These are phyloP conservation scores for Entomortierella chlamydospora DNA, from an alignment of 192 early-diverging fungal species.

Conservation along the genomic window DNA sequence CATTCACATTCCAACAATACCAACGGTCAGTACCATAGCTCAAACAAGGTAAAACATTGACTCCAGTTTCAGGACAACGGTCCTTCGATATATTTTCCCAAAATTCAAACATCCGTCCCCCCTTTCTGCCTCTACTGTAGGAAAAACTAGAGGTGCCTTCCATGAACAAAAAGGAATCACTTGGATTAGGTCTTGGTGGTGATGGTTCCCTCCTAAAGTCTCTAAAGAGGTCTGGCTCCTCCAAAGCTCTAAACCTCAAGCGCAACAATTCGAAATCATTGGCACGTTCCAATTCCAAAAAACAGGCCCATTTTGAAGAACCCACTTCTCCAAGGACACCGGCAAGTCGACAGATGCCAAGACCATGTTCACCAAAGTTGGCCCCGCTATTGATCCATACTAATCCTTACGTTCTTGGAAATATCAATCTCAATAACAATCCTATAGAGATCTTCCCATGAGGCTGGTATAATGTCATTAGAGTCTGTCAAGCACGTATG, in stretches of 20 bases:
- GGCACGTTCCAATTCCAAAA: slow-evolving; percentile 49
- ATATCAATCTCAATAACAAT: too few species aligned
- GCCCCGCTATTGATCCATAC: neutral
- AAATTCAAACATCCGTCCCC: too few species aligned
- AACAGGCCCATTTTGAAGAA: slow-evolving; percentile 51
- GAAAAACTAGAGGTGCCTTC: slow-evolving; percentile 51
- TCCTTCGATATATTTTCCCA: too few species aligned
- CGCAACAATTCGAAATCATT: slow-evolving; percentile 45
- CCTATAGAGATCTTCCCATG: slow-evolving; percentile 57
- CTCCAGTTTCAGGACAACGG: too few species aligned
- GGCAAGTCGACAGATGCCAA: slow-evolving; percentile 9
- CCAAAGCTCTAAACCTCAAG: slow-evolving; percentile 43
- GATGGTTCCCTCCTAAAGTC: slow-evolving; percentile 48
- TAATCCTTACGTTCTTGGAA: too few species aligned
- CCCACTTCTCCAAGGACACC: slow-evolving; percentile 52
- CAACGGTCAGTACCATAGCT: slow-evolving; percentile 17
- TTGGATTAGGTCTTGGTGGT: slow-evolving; percentile 36
- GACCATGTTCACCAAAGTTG: neutral
- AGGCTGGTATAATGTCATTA: slow-evolving; percentile 66
- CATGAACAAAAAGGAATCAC: slow-evolving; percentile 45
- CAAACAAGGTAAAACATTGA: slow-evolving; percentile 32
- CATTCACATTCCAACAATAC: slow-evolving; percentile 1
- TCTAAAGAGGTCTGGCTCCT: slow-evolving; percentile 46
- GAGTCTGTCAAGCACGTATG: slow-evolving; percentile 66
- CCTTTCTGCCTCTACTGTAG: too few species aligned